A percentile compares a stretch with the other conserved stretches of the same genome.
These are phyloP conservation scores for Triangularia setosa DNA, from an alignment of 2,329 filamentous ascomycete genomes.

Conservation along the genomic window DNA sequence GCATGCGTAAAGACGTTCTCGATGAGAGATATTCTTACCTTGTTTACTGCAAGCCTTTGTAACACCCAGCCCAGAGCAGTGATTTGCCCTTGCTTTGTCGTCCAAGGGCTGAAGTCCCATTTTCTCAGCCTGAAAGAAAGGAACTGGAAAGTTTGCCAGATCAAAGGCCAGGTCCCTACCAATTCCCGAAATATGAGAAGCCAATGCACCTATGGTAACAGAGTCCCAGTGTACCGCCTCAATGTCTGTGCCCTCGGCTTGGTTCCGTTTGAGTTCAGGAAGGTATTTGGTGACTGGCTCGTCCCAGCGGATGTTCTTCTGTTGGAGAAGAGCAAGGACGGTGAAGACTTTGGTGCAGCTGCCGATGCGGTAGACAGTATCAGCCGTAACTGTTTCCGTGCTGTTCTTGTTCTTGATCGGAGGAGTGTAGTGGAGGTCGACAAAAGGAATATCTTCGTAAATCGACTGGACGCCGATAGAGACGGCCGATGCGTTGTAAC, in stretches of 20 bases:
- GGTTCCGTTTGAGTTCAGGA: constrained; percentile 33
- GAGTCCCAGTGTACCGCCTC: constrained; percentile 42
- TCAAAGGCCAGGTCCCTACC: constrained; percentile 2
- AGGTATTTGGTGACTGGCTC: constrained; percentile 44
- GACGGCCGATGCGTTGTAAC: constrained; percentile 34
- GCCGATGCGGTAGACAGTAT: constrained; percentile 36
- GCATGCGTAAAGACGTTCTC: too few species aligned
- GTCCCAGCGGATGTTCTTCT: constrained; percentile 32
- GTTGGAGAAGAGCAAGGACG: constrained; percentile 31
- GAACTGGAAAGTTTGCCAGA: not conserved
- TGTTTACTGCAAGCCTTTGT: not conserved
- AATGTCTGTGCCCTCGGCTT: constrained; percentile 26
- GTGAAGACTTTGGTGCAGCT: constrained; percentile 37
- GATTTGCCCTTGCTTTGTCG: not conserved
- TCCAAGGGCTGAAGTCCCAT: not conserved
- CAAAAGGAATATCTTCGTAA: constrained; percentile 35
- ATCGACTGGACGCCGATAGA: constrained; percentile 41
- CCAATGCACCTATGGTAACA: constrained; percentile 43
- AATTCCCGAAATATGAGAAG: constrained; percentile 29
- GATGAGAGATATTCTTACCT: not conserved
- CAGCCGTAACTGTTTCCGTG: constrained; percentile 27
- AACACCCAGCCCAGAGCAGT: not conserved
- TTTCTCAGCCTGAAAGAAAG: not conserved
- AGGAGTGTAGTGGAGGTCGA: constrained; percentile 41
- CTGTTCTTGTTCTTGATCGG: constrained; percentile 29